These are phyloP conservation scores for Paraconiothyrium brasiliense DNA, from an alignment of 2,329 filamentous ascomycete species.

Conservation along the genomic window DNA sequence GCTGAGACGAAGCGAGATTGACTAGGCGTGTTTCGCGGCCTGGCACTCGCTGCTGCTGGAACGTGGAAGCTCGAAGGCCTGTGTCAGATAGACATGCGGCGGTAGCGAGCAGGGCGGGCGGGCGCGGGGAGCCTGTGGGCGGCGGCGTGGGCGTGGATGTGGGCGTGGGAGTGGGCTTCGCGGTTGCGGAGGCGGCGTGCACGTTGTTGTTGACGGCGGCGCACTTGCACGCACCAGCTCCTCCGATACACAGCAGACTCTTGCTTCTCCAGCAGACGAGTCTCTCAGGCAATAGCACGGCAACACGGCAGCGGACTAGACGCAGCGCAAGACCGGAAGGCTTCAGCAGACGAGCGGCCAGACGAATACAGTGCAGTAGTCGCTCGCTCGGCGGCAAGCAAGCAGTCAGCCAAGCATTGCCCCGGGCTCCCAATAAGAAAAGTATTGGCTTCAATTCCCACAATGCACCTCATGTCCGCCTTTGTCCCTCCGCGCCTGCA, in stretches of 20 bases:
- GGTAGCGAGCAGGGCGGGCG: conserved; percentile 8
- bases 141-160: conserved; percentile 6
- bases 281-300: too few relatives aligned
- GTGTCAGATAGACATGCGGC: conserved; percentile 34
- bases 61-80: conserved; percentile 21
- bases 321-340: not conserved
- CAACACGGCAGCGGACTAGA: too few relatives aligned
- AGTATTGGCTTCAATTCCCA: conserved; percentile 13
- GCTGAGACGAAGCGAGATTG: conserved; percentile 52
- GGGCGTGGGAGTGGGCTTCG: not conserved
- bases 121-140: conserved; percentile 1
- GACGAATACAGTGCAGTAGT: conserved; percentile 2
- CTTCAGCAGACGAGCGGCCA: not conserved
- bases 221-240: not conserved
- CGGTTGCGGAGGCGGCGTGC: not conserved
- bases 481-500: conserved; percentile 12
- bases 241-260: too few relatives aligned
- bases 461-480: conserved; percentile 3
- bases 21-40: conserved; percentile 43
- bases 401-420: conserved; percentile 15
- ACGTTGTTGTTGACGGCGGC: not conserved
- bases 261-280: too few relatives aligned
- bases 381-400: conserved; percentile 16
- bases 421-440: conserved; percentile 23
- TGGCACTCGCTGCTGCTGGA: conserved; percentile 27